Evolutionary conservation across 768 basidiomycete species (phyloP).

Genomic region (Mycena kentingensis): DNA sequence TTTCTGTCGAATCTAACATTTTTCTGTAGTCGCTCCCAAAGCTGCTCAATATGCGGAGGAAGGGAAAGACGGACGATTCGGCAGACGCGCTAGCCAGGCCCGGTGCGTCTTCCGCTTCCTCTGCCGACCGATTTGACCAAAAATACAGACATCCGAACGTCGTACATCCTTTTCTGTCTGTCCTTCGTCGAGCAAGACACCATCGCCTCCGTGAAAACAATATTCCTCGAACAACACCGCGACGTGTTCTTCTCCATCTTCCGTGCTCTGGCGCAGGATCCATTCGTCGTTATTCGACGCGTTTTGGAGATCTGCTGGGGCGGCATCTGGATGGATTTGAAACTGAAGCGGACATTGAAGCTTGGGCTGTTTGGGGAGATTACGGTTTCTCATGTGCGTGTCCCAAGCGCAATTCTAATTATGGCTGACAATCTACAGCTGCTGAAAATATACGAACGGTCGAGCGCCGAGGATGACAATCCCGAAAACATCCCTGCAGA

Average conservation of each 20-base stretch:
- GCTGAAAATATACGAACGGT: conserved; percentile 72
- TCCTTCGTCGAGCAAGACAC: conserved; percentile 63
- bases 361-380: conserved; percentile 70
- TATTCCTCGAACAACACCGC: conserved; percentile 71
- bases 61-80: conserved; percentile 42
- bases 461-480: conserved; percentile 46
- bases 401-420: background rate
- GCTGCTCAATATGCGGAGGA: conserved; percentile 71
- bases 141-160: conserved; percentile 72
- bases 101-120: conserved; percentile 41
- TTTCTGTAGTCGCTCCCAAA: conserved; percentile 59
- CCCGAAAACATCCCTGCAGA: conserved; percentile 69
- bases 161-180: conserved; percentile 71
- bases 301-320: conserved; percentile 78
- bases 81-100: conserved; percentile 52
- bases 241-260: conserved; percentile 70
- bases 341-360: conserved; percentile 71
- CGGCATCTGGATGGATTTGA: conserved; percentile 73
- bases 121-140: background rate
- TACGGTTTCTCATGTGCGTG: conserved; percentile 61
- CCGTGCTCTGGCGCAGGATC: conserved; percentile 69
- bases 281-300: conserved; percentile 58
- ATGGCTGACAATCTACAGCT: conserved; percentile 46
- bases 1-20: background rate
- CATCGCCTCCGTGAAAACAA: conserved; percentile 53